Evolutionary conservation across 1,284 basidiomycete species (phyloP), one percentile per base, ranked within the genome.

Genomic region (Ceratorhiza oryzae-sativae): DNA sequence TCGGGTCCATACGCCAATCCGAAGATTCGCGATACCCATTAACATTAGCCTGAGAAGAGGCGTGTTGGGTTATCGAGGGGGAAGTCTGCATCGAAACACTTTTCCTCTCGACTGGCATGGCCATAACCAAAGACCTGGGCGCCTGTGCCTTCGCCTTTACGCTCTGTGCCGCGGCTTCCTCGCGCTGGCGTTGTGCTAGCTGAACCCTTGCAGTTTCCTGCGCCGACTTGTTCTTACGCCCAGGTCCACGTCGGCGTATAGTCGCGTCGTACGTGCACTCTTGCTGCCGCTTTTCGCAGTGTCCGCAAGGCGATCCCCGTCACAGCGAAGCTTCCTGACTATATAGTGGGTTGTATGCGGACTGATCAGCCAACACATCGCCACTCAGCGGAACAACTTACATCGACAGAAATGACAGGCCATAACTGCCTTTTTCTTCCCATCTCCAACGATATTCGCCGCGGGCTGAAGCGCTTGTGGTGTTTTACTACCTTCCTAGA

Each of bases 391-490:
- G 9, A 41, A 71, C 49, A n/a, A 71, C 73, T 65, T 36, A 73
- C 73, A 70, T 65, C 73, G 58, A 60, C 73, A 73, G 34, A 73
- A 73, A 25, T 73, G 73, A 36, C 73, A 73, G 10, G 73, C 73
- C 73, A 73, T 73, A 15, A 39, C 51, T 12, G 71, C 58, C 60
- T 73, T 73, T 34, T 63, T 73, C 34, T 53, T 53, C 30, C 61
- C 71, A 18, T 73, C 55, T 3, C 51, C 42, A n/a, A n/a, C 45
- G 9, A 30, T 2, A 8, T n/a, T 51, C 23, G 42, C 63, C 13
- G 48, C 34, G 5, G 49, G 10, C 12, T 27, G 41, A 6, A 13
- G 15, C n/a, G 42, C 18, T 18, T 53, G 46, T 4, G 48, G 15
- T 6, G 9, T 34, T n/a, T 36, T 56, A 18, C 56, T 70, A 4